Evolutionary conservation across 371 early-diverging fungal genomes (phyloP), one percentile per base, ranked within the genome.

Genomic region (Circinella minor): DNA sequence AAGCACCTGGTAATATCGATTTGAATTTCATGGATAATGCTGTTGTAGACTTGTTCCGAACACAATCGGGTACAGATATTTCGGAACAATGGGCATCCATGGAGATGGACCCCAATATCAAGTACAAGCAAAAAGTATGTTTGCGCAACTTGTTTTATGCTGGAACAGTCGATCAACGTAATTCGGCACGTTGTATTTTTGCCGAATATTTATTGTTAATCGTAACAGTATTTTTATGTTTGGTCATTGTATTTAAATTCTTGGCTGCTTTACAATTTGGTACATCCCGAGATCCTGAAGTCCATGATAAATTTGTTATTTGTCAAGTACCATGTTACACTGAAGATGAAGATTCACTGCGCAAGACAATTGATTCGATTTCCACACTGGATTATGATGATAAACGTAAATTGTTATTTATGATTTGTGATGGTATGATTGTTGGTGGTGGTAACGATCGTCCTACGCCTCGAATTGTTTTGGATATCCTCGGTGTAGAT

Each of bases 401-500:
- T 76, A 85, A 88, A 38, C 80, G 89, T 43, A 91, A 92, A 70
- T 65, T 94, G 15, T 83, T 94, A 27, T 82, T 95, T 64, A 86
- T 97, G 37, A 87, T 93, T 55, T 87, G 88, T 34, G 93, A 93
- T 61, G 93, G 93, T 57, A 92, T 92, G 89, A 91, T 94, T 71
- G 88, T 90, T 37, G 98, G 98, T 18, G 83, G 88, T 64, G 97
- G 95, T 36, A 95, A 95, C 75, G 94, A 94, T 57, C 81, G 90
- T n/a, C 91, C 94, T 6, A 98, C 98, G 0, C 96, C 96, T 2
- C 83, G 91, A 38, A 95, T 96, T 63, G 90, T 95, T 0, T 81
- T 93, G 63, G 92, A 94, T 65, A 79, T 96, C 54, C 84, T 95
- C 8, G 93, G 93, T 20, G 88, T 92, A 0, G 93, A 94, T 74